Evolutionary conservation across 345 rosid genomes (phyloP).

Genomic region (Zanthoxylum bungeanum): DNA sequence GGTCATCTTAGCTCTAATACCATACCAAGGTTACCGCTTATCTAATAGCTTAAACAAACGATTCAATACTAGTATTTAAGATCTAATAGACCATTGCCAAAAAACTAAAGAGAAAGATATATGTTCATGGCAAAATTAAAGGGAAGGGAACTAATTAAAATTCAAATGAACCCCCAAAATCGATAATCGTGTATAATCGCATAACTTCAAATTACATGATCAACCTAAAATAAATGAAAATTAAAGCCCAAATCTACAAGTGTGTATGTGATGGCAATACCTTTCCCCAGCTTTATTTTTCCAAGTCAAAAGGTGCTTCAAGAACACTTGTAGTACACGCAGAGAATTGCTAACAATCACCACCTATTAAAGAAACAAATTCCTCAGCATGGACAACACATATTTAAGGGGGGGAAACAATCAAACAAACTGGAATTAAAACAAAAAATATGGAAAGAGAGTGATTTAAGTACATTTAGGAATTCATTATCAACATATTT

Average conservation of each 20-base stretch:
- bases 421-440: no score
- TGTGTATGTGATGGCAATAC: slow-evolving; percentile 32
- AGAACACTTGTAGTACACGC: slow-evolving; percentile 43
- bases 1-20: neutral
- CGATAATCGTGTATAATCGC: neutral
- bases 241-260: neutral
- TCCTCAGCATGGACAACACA: slow-evolving; percentile 13
- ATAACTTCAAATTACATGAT: neutral
- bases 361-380: slow-evolving; percentile 41
- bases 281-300: slow-evolving; percentile 48
- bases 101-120: neutral
- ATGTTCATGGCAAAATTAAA: neutral
- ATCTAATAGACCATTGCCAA: neutral
- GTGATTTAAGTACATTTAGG: neutral
- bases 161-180: neutral
- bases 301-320: slow-evolving; percentile 56
- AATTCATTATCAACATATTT: neutral
- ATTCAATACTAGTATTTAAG: neutral
- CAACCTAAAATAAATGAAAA: neutral
- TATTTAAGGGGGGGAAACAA: no score
- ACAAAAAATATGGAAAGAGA: neutral
- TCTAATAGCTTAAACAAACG: neutral
- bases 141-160: neutral
- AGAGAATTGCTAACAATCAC: slow-evolving; percentile 57
- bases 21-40: neutral